Evolutionary conservation across 345 rosid species (phyloP).

Genomic region (Ceriops zippeliana): DNA sequence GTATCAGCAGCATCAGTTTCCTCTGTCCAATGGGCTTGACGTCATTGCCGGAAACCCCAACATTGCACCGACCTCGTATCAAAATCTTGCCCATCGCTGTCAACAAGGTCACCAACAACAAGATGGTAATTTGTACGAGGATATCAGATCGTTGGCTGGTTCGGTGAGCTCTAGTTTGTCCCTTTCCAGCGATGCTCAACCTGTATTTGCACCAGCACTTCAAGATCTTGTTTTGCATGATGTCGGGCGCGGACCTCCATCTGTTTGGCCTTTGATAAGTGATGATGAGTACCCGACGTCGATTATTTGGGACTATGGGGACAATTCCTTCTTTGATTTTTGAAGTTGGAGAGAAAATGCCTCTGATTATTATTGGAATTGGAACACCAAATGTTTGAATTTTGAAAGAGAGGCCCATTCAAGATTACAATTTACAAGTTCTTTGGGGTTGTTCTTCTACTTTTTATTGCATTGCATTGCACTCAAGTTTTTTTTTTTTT

Average conservation of each 20-base stretch:
- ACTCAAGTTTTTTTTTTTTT: constrained; percentile 2
- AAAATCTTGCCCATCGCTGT: constrained; percentile 17
- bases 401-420: background rate
- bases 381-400: background rate
- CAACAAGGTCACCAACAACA: constrained; percentile 24
- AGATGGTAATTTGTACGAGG: constrained; percentile 20
- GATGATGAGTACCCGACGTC: constrained; percentile 57
- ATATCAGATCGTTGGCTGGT: constrained; percentile 39
- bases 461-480: background rate
- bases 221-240: constrained; percentile 38
- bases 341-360: constrained; percentile 20
- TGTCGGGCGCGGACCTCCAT: constrained; percentile 43
- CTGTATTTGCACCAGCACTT: constrained; percentile 38
- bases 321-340: constrained; percentile 54
- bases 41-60: background rate
- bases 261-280: constrained; percentile 56
- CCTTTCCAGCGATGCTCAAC: constrained; percentile 19
- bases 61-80: constrained; percentile 20
- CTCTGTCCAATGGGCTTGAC: background rate
- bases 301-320: constrained; percentile 59
- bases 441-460: background rate
- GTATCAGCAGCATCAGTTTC: constrained; percentile 8
- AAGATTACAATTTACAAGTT: background rate
- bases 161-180: constrained; percentile 48
- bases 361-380: background rate